Conservation (phyloP, 192 early-diverging fungal genomes). For the Kappamyces sp. region DNA sequence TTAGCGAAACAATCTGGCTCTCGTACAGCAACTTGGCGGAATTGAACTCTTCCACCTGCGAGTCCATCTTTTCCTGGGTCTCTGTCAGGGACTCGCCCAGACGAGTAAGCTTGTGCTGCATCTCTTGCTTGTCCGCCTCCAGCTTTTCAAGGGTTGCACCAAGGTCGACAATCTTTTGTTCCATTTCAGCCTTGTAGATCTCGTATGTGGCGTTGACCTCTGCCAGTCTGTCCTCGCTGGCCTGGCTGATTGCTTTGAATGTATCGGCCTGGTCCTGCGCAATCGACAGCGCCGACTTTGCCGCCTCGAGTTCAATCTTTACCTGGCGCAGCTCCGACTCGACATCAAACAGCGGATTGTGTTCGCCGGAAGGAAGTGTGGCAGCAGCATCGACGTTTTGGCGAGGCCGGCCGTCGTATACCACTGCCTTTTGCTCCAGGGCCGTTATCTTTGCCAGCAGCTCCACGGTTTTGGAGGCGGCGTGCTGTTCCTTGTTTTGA, state of each 20-base stretch:
- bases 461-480: slow-evolving; percentile 15
- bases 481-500: slow-evolving; percentile 19
- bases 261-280: slow-evolving; percentile 45
- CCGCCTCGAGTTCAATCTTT: slow-evolving; percentile 41
- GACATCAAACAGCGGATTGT: background rate
- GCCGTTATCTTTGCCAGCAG: slow-evolving; percentile 12
- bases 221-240: slow-evolving; percentile 56
- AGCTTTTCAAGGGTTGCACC: background rate
- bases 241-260: slow-evolving; percentile 53
- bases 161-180: slow-evolving; percentile 21
- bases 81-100: slow-evolving; percentile 27
- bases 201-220: slow-evolving; percentile 66
- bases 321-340: slow-evolving; percentile 19
- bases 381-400: slow-evolving; percentile 6
- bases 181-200: slow-evolving; percentile 53
- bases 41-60: slow-evolving; percentile 27
- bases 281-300: slow-evolving; percentile 48
- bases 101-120: slow-evolving; percentile 12
- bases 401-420: slow-evolving; percentile 23
- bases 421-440: slow-evolving; percentile 18
- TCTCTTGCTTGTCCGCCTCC: slow-evolving; percentile 12
- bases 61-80: slow-evolving; percentile 41
- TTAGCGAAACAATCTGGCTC: slow-evolving; percentile 18
- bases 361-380: background rate
- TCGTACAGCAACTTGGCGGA: slow-evolving; percentile 11